These are phyloP conservation scores for Dipodascopsis tothii DNA, from an alignment of 805 yeast species.

Conservation along the genomic window DNA sequence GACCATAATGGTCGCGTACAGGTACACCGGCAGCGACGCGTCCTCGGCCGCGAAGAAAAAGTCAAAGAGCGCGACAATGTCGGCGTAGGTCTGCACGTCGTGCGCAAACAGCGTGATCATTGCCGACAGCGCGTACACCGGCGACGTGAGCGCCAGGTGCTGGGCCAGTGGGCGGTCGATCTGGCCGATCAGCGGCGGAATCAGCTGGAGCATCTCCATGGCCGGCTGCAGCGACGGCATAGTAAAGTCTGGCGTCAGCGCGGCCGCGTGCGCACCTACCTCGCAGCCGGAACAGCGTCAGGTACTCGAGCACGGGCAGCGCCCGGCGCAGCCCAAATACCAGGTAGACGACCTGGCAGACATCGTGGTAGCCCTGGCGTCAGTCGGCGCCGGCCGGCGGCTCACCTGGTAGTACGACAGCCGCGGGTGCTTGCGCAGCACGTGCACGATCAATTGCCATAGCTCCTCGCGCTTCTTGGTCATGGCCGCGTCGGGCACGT, in stretches of 20 bases:
- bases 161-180: conserved; percentile 42
- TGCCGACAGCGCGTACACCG: conserved; percentile 67
- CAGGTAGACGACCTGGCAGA: conserved; percentile 59
- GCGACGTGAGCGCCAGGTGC: conserved; percentile 38
- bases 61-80: conserved; percentile 61
- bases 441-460: conserved; percentile 40
- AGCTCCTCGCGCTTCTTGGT: conserved; percentile 38
- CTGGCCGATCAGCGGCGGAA: conserved; percentile 52
- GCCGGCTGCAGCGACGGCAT: conserved; percentile 60
- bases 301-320: conserved; percentile 40
- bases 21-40: conserved; percentile 46
- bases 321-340: conserved; percentile 38
- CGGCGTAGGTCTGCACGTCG: conserved; percentile 45
- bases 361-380: conserved; percentile 69
- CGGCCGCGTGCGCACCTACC: background rate
- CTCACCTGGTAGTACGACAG: conserved; percentile 63
- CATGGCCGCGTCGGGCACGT: conserved; percentile 29
- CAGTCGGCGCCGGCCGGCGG: background rate
- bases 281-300: conserved; percentile 58
- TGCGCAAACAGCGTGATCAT: conserved; percentile 74
- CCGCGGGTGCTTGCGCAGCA: conserved; percentile 54
- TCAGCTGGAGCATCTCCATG: conserved; percentile 53
- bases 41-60: conserved; percentile 52
- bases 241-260: conserved; percentile 56
- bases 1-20: conserved; percentile 49